Evolutionary conservation across 106 monocot genomes (phyloP), one percentile per base, ranked within the genome.

Genomic region (Allium cepa): DNA sequence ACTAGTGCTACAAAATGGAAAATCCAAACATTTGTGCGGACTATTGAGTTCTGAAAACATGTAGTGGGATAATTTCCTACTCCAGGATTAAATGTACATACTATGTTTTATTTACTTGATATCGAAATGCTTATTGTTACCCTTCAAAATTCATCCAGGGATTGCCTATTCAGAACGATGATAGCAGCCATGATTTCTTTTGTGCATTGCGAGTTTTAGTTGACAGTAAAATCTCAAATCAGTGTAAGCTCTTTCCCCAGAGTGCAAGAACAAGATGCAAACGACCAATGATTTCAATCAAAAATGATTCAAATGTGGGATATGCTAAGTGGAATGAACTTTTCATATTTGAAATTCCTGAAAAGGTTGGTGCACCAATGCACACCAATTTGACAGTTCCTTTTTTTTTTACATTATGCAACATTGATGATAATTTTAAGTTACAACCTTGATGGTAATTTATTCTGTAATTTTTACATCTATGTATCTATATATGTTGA

Each of bases 261-360:
- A 97, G 92, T 89, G 97, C 97, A 75, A 88, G 97, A 79, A 92
- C 97, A 16, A 79, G 89, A 79, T 85, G 87, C 72, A 78, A 84
- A 49, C 89, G 62, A 73, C 91, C 88, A 67, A 27, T 62, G 8
- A 49, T 84, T 52, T 81, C 81, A 71, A 78, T 56, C 10, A 66
- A 53, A 46, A 76, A 71, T 79, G 72, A 47, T 13, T 51, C 45
- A 11, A 49, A 22, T 45, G 57, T 77, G 75, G 85, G 79, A 13
- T 66, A 51, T 79, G 89, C 82, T 50, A 89, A 87, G 57, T 97
- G 97, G 97, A 92, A 97, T 83, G 97, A 97, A 73, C 78, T 87
- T 79, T 97, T 97, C 75, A 79, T 97, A 60, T 97, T 97, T 84
- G 92, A 97, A 80, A 75, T 92, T 71, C 97, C 97, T 65, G 84